Conservation (phyloP, 306 rosid species). For the Cucurbita pepo region DNA sequence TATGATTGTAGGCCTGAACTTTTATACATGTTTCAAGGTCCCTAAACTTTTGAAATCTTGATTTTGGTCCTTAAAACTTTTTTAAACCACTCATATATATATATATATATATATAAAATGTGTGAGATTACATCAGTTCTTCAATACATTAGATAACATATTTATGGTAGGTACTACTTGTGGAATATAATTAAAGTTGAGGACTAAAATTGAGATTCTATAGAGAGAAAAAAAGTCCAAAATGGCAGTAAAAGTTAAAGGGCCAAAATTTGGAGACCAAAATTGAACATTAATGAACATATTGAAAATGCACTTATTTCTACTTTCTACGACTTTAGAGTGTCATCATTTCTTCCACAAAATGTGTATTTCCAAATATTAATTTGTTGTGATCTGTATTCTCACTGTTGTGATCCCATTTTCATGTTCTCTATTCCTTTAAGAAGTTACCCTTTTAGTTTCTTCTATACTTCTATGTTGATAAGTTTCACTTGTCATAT, state of each 20-base stretch:
- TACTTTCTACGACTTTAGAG: neutral
- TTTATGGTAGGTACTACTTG: neutral
- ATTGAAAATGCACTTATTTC: neutral
- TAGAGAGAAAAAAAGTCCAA: no score
- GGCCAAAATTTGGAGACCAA: neutral
- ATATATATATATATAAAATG: neutral
- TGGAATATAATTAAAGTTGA: neutral
- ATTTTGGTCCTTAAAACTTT: neutral
- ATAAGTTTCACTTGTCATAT: neutral
- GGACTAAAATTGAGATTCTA: neutral
- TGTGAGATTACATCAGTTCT: neutral
- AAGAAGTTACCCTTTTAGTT: neutral
- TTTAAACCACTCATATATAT: neutral
- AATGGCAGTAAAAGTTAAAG: no score
- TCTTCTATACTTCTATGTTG: neutral
- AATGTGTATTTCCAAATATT: neutral
- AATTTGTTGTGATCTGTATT: neutral
- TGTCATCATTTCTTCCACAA: neutral
- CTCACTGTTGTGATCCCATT: neutral
- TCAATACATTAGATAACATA: neutral
- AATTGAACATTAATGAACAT: neutral
- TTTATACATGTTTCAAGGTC: neutral
- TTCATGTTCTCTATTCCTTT: neutral
- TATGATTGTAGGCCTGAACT: neutral
- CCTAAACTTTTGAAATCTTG: no score